phyloP scores from a whole-genome alignment of 2,329 filamentous ascomycete genomes.

The Cladosporium velox region DNA sequence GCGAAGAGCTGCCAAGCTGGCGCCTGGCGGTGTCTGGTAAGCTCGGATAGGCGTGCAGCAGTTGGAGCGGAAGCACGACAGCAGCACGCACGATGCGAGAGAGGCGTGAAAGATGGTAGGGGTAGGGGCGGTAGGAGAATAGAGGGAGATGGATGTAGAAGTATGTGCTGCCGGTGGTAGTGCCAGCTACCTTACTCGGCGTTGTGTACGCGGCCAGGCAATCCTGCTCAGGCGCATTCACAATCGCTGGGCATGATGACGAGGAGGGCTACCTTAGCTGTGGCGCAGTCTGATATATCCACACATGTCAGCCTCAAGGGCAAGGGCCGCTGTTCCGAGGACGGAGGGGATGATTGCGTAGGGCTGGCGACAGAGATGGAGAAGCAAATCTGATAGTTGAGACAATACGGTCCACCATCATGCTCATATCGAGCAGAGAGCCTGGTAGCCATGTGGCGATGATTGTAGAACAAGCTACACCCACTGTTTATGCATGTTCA shows the following conservation, averaged over 20 bases:
- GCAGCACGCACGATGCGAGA: neutral
- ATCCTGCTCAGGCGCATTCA: neutral
- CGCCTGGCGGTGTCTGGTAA: slow-evolving; percentile 8
- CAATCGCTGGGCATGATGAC: neutral
- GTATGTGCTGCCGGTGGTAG: neutral
- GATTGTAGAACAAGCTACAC: neutral
- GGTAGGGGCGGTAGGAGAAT: too few relatives aligned
- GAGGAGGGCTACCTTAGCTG: neutral
- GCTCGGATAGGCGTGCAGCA: neutral
- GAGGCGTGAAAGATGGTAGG: neutral
- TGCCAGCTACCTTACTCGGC: neutral
- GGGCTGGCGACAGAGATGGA: neutral
- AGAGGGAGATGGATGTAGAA: neutral
- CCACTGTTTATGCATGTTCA: neutral
- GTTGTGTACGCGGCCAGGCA: neutral
- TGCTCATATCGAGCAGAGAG: neutral
- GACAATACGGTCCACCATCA: neutral
- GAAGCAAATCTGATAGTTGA: neutral
- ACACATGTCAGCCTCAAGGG: neutral
- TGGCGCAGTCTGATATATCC: slow-evolving; percentile 1
- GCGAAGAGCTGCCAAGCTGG: slow-evolving; percentile 14
- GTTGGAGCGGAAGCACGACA: neutral
- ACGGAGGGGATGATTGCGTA: neutral
- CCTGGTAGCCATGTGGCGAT: neutral
- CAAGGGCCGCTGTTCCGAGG: neutral